phyloP scores from a whole-genome alignment of 768 basidiomycete genomes.

The Royoungia palumana region DNA sequence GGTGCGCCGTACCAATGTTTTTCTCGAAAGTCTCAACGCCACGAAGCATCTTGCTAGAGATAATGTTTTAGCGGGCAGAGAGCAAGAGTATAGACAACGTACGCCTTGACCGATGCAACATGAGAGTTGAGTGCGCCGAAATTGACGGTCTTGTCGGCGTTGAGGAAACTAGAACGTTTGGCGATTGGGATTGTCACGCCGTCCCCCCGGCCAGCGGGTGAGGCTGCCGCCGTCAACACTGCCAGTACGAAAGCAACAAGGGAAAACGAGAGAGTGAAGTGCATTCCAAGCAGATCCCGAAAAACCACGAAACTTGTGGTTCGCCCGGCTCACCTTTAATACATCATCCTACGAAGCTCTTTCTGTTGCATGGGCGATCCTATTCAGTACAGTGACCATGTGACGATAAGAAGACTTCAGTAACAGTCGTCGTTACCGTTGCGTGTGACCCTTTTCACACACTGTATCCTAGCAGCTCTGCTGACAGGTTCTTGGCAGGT shows the following conservation, averaged over 20 bases:
- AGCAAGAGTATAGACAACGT: background rate
- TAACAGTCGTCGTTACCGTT: too few relatives aligned
- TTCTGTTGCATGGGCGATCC: too few relatives aligned
- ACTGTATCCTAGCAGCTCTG: too few relatives aligned
- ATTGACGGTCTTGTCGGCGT: slow-evolving; percentile 5
- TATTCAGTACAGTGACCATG: too few relatives aligned
- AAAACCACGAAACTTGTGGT: background rate
- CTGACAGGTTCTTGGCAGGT: too few relatives aligned
- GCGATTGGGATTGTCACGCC: slow-evolving; percentile 6
- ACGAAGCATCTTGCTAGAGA: background rate
- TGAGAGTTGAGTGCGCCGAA: background rate
- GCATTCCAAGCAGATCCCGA: background rate
- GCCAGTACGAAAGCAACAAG: slow-evolving; percentile 4
- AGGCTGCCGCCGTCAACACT: slow-evolving; percentile 12
- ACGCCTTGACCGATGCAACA: background rate
- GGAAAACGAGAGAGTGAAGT: background rate
- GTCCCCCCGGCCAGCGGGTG: background rate
- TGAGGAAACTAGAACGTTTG: slow-evolving; percentile 6
- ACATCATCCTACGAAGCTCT: too few relatives aligned
- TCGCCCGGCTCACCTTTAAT: too few relatives aligned
- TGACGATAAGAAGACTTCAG: too few relatives aligned
- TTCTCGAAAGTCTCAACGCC: slow-evolving; percentile 1
- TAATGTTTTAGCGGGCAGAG: too few relatives aligned
- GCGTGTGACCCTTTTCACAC: too few relatives aligned
- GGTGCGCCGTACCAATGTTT: background rate